Evolutionary conservation across 108 stramenopile genomes (phyloP), one percentile per base, ranked within the genome.

Genomic region (Skeletonema costatum): DNA sequence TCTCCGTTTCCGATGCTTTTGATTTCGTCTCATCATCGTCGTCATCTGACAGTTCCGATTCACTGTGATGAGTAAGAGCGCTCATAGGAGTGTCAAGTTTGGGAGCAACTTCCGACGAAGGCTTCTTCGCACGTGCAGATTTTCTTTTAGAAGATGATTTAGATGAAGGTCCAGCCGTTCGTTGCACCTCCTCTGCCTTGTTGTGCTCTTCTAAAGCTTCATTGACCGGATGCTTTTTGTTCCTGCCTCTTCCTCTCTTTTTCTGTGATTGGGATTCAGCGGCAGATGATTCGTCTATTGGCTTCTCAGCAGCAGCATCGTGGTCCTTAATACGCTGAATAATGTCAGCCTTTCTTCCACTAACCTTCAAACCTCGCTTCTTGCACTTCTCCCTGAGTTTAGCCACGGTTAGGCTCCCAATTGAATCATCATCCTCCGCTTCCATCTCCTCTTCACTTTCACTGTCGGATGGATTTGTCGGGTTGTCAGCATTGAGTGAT

Each of bases 211-310:
- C 48, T 5, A 50, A 5, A 17, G 48, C 48, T 50, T 50, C 17
- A 50, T 50, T 1, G 2, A 50, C 17, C 17, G 17, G 48, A 4
- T 25, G 16, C 35, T 38, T 64, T 9, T 19, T 30, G 8, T 35
- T 35, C 11, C 63, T 64, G 11, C 63, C 63, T 61, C 60, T 61
- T 25, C 60, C 60, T 39, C 35, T 38, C 63, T 39, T 64, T 39
- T 35, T 64, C 36, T 14, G n/a, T 4, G 36, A 35, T 38, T 17
- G 11, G 8, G 62, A 21, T 39, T 64, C 11, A 17, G 33, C 33
- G 38, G 53, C 25, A 25, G 21, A 8, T 56, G 53, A 2, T 29
- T 25, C 17, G 9, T 25, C 53, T 25, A 56, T 25, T 11, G 25
- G 7, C 1, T 25, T 56, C 53, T 29, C 53, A 21, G 19, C 53